These are phyloP conservation scores for Diplodia mutila DNA, from an alignment of 2,329 filamentous ascomycete genomes.

Conservation along the genomic window DNA sequence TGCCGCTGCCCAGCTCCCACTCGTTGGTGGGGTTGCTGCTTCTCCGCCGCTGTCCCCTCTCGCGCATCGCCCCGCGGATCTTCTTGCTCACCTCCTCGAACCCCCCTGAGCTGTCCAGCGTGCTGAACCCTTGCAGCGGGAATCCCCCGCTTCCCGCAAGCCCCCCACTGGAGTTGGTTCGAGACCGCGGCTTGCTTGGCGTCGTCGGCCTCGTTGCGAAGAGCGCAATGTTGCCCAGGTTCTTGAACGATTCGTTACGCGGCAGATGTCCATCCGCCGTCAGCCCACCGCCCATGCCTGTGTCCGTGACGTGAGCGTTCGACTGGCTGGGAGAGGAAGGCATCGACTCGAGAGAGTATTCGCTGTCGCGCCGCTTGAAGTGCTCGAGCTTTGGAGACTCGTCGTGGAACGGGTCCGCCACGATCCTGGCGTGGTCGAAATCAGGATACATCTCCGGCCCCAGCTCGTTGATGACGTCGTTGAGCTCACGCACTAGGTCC, in stretches of 20 bases:
- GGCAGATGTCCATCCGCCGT: conserved; percentile 54
- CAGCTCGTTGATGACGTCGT: conserved; percentile 89
- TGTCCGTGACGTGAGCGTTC: conserved; percentile 29
- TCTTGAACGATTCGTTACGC: conserved; percentile 90
- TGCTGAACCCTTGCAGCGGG: conserved; percentile 71
- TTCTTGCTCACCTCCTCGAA: conserved; percentile 83
- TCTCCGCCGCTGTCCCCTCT: conserved; percentile 68
- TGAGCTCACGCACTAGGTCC: conserved; percentile 79
- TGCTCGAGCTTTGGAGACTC: conserved; percentile 34
- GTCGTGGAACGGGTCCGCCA: conserved; percentile 39
- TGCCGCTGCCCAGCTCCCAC: conserved; percentile 29
- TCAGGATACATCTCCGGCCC: conserved; percentile 98
- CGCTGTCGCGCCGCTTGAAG: conserved; percentile 24
- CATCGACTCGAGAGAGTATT: conserved; percentile 33
- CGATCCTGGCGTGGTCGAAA: conserved; percentile 54
- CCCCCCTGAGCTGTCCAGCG: conserved; percentile 66
- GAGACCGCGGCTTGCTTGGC: conserved; percentile 71
- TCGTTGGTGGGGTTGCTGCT: conserved; percentile 29
- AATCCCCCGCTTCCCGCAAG: conserved; percentile 65
- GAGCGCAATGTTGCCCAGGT: conserved; percentile 83
- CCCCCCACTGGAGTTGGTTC: conserved; percentile 62
- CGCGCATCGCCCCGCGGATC: conserved; percentile 82
- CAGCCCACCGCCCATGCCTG: conserved; percentile 43
- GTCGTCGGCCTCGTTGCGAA: conserved; percentile 89
- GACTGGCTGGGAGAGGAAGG: conserved; percentile 31